Base-by-base conservation (phyloP, 768 basidiomycete species). In the Panellus pusillus region DNA sequence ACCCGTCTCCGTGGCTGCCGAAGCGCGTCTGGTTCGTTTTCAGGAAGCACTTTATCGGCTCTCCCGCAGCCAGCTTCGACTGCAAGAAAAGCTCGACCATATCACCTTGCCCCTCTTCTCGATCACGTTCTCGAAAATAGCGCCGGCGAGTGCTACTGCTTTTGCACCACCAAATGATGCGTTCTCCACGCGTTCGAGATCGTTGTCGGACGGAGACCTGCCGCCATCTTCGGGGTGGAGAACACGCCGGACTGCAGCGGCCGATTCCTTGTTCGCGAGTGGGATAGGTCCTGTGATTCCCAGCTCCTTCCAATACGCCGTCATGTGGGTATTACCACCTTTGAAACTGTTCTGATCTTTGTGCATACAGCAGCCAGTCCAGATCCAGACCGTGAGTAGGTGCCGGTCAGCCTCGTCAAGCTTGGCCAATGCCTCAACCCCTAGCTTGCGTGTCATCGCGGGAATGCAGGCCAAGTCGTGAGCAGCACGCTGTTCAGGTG, bases 281-380 rank as follows among this genome's bases (percentile, higher is more conserved):
- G 31, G 44, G 28, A 35, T 45, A 2, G 44, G 44, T 17, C 44
- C 44, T n/a, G 44, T 11, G 7, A 45, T 31, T 42, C 54, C 55
- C 20, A 46, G 42, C 12, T 28, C 37, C 9, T 52, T 45, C 58
- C 61, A 67, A 28, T 36, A 51, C 13, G 35, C 44, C 38, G 27
- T 39, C 54, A 55, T 50, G 19, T 32, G 20, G 0, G 41, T 36
- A 35, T 55, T 59, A 1, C 66, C 63, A 1, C 65, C 65, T 24
- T 63, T 63, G 13, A 65, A 51, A 9, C 54, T 39, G 39, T 68
- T 68, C 19, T 66, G 50, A 17, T 68, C 65, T 51, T 45, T 45
- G 44, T 45, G 44, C 44, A 45, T 45, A 29, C 44, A 45, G 44
- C 44, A 45, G 4, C 44, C 48, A 24, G 39, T 42, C 48, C 48